Evolutionary conservation across 2,329 filamentous ascomycete genomes (phyloP).

Genomic region (Albifimbria verrucaria): DNA sequence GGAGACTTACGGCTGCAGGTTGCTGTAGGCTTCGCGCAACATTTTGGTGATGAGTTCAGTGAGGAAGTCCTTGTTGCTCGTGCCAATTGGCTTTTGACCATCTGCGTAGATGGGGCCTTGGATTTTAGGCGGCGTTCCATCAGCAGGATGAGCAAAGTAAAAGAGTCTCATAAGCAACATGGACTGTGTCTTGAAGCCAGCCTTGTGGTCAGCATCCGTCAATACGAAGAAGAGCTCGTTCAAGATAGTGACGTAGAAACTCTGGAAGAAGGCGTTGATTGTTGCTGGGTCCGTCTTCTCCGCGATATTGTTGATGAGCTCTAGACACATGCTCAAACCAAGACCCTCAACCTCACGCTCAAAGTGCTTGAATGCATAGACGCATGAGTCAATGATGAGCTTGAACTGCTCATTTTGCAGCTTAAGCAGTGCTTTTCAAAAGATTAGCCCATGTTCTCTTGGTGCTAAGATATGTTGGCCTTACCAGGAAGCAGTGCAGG

Average conservation of each 20-base stretch:
- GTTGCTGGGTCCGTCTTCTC: conserved; percentile 84
- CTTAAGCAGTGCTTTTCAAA: conserved; percentile 67
- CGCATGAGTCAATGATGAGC: conserved; percentile 97
- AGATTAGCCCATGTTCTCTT: conserved; percentile 4
- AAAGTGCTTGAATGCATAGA: conserved; percentile 99
- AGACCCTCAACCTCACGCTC: conserved; percentile 97
- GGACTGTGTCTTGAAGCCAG: conserved; percentile 97
- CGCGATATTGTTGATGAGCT: conserved; percentile 95
- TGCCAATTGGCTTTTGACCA: conserved; percentile 79
- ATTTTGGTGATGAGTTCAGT: conserved; percentile 82
- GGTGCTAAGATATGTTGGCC: conserved; percentile 13
- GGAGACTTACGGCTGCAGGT: conserved; percentile 75
- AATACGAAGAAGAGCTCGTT: conserved; percentile 99
- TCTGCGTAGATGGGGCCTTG: conserved; percentile 84
- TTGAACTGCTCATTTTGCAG: conserved; percentile 97
- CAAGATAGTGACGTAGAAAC: conserved; percentile 92
- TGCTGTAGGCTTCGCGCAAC: conserved; percentile 86
- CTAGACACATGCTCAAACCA: conserved; percentile 95
- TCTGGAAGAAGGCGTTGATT: conserved; percentile 94
- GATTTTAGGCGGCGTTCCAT: conserved; percentile 73
- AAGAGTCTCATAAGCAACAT: conserved; percentile 93
- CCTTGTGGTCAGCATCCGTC: conserved; percentile 97
- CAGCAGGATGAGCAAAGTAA: conserved; percentile 80
- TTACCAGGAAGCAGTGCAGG: conserved; percentile 84
- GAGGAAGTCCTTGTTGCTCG: conserved; percentile 86